Evolutionary conservation across 129 eudicot species (phyloP).

Genomic region (Heracleum sosnowskyi): DNA sequence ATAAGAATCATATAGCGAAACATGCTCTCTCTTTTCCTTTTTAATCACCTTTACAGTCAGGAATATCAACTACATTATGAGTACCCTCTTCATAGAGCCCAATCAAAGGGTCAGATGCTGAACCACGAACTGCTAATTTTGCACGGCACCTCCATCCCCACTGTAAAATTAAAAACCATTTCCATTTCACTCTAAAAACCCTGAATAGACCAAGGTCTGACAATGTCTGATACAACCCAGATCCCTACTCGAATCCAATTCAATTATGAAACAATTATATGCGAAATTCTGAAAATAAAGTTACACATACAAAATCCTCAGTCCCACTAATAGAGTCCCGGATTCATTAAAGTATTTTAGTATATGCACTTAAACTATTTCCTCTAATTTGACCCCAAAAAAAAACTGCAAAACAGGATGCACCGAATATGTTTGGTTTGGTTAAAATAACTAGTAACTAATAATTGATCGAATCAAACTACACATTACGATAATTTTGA

Average conservation of each 20-base stretch:
- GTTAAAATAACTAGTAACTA: neutral
- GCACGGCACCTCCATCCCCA: constrained; percentile 99
- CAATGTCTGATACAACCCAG: neutral
- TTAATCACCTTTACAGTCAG: constrained; percentile 78
- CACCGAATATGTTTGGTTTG: neutral
- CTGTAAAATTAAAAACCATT: constrained; percentile 26
- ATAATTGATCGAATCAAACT: neutral
- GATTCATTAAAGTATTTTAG: neutral
- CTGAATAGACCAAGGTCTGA: neutral
- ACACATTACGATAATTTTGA: neutral
- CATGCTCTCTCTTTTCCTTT: neutral
- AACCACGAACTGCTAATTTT: constrained; percentile 88
- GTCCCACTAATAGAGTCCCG: neutral
- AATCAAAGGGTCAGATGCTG: constrained; percentile 58
- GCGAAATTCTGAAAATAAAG: neutral
- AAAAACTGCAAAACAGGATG: neutral
- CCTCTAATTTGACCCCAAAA: neutral
- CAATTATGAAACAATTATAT: neutral
- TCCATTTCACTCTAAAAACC: neutral
- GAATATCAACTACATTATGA: constrained; percentile 82
- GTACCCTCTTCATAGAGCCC: constrained; percentile 96
- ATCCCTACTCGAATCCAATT: neutral
- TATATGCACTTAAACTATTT: neutral
- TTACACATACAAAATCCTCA: neutral
- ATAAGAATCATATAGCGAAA: neutral